Conservation (phyloP, 1,284 basidiomycete species). For the Cutaneotrichosporon sp. region DNA sequence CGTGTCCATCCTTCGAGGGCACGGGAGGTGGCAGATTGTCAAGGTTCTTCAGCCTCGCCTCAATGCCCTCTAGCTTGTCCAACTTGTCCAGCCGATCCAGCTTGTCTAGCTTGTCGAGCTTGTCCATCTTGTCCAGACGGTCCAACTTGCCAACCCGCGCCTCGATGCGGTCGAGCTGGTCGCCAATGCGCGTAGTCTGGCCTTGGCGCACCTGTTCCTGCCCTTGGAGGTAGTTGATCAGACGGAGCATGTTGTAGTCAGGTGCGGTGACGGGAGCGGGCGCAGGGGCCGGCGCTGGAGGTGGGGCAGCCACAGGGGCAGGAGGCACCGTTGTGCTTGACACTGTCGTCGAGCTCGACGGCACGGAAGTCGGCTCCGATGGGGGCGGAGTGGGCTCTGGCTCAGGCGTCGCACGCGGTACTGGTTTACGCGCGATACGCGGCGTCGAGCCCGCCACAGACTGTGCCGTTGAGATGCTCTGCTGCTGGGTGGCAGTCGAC, state of each 20-base stretch:
- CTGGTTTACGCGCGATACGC: constrained; percentile 24
- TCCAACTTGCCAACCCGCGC: constrained; percentile 32
- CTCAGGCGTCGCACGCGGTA: constrained; percentile 15
- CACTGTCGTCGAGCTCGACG: background rate
- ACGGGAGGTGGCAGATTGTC: constrained; percentile 30
- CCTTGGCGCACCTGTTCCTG: constrained; percentile 39
- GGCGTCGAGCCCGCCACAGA: constrained; percentile 6
- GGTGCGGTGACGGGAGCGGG: too few relatives aligned
- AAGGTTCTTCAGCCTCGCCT: constrained; percentile 3
- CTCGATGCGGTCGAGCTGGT: constrained; percentile 46
- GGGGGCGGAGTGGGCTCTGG: background rate
- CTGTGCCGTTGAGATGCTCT: background rate
- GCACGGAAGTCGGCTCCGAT: background rate
- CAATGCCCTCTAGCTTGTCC: background rate
- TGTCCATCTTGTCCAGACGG: constrained; percentile 4
- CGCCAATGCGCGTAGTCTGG: constrained; percentile 29
- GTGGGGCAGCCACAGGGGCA: too few relatives aligned
- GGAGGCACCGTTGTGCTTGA: background rate
- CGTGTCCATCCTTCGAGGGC: constrained; percentile 30
- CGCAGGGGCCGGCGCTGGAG: too few relatives aligned
- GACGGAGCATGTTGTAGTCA: constrained; percentile 11
- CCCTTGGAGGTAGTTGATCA: constrained; percentile 39
- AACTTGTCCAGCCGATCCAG: too few relatives aligned
- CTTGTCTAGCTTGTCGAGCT: constrained; percentile 6
- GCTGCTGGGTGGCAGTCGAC: background rate